phyloP scores from a whole-genome alignment of 495 filamentous ascomycete genomes.

The Podospora bellae-mahoneyi region DNA sequence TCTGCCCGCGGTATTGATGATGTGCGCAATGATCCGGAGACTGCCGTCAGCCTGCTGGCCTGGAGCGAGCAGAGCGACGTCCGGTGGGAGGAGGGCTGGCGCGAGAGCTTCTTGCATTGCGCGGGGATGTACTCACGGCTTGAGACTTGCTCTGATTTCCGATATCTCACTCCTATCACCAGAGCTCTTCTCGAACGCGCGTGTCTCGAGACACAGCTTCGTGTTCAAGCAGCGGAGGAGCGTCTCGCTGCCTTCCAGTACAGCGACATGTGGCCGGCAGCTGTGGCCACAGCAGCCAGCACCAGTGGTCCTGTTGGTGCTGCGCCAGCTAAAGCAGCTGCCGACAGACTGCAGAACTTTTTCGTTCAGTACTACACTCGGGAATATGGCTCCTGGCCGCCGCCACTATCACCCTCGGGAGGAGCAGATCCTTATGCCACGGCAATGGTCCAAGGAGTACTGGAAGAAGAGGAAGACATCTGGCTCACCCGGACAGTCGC shows the following conservation, averaged over 20 bases:
- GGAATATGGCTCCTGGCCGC: slow-evolving; percentile 57
- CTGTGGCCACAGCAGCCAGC: slow-evolving; percentile 30
- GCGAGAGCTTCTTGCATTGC: slow-evolving; percentile 64
- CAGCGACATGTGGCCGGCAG: slow-evolving; percentile 57
- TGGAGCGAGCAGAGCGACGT: slow-evolving; percentile 61
- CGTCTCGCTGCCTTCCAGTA: slow-evolving; percentile 59
- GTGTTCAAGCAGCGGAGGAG: slow-evolving; percentile 58
- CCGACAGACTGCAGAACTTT: slow-evolving; percentile 56
- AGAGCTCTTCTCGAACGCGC: slow-evolving; percentile 61
- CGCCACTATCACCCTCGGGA: slow-evolving; percentile 28
- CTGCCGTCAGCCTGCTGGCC: slow-evolving; percentile 59
- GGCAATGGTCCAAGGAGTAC: slow-evolving; percentile 43
- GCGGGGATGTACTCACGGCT: slow-evolving; percentile 60
- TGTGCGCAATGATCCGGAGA: slow-evolving; percentile 58
- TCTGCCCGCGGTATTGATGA: slow-evolving; percentile 60
- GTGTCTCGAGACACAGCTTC: slow-evolving; percentile 60
- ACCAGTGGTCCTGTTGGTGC: slow-evolving; percentile 26
- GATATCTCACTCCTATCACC: slow-evolving; percentile 56
- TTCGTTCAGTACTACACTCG: slow-evolving; percentile 52
- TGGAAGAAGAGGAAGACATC: slow-evolving; percentile 46
- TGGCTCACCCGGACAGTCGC: slow-evolving; percentile 62
- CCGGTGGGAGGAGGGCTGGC: slow-evolving; percentile 62
- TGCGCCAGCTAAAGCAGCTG: slow-evolving; percentile 45
- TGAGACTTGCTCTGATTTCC: slow-evolving; percentile 55
- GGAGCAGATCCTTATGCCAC: slow-evolving; percentile 32